These are phyloP conservation scores for Argentina anserina DNA, from an alignment of 306 rosid species.

Conservation along the genomic window DNA sequence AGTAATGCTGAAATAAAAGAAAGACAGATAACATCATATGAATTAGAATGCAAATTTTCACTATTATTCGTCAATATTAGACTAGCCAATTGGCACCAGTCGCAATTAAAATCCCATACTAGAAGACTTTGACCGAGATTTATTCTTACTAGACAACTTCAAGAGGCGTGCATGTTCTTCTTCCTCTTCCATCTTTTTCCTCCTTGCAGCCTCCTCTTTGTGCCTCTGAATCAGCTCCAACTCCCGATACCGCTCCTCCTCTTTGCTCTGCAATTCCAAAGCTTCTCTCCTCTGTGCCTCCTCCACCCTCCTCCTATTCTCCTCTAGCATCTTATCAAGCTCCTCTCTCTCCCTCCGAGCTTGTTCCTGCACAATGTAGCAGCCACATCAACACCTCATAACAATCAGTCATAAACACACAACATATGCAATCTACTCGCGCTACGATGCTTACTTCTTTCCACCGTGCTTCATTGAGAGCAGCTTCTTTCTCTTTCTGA, in stretches of 20 bases:
- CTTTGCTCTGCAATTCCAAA: conserved; percentile 68
- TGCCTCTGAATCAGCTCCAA: conserved; percentile 77
- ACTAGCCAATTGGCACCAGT: not conserved
- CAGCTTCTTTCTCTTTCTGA: conserved; percentile 67
- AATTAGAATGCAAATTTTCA: not conserved
- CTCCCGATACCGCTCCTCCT: conserved; percentile 80
- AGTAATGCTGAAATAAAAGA: not conserved
- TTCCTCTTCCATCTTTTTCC: conserved; percentile 73
- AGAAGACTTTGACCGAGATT: conserved; percentile 49
- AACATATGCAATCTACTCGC: too few relatives aligned
- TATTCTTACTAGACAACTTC: conserved; percentile 52
- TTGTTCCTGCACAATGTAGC: conserved; percentile 50
- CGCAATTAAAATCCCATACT: conserved; percentile 29
- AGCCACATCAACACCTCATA: conserved; percentile 9
- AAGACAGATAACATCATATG: not conserved
- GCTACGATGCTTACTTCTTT: conserved; percentile 70
- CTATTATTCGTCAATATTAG: not conserved
- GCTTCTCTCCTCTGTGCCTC: conserved; percentile 88
- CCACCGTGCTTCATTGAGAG: conserved; percentile 65
- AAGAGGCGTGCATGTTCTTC: conserved; percentile 52
- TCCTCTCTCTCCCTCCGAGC: conserved; percentile 85
- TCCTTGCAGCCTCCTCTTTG: conserved; percentile 76
- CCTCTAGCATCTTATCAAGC: conserved; percentile 87
- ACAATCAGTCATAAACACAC: not conserved
- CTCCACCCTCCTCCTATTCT: conserved; percentile 87